Evolutionary conservation across 768 basidiomycete species (phyloP).

Genomic region (Pleurotus ostreatus): DNA sequence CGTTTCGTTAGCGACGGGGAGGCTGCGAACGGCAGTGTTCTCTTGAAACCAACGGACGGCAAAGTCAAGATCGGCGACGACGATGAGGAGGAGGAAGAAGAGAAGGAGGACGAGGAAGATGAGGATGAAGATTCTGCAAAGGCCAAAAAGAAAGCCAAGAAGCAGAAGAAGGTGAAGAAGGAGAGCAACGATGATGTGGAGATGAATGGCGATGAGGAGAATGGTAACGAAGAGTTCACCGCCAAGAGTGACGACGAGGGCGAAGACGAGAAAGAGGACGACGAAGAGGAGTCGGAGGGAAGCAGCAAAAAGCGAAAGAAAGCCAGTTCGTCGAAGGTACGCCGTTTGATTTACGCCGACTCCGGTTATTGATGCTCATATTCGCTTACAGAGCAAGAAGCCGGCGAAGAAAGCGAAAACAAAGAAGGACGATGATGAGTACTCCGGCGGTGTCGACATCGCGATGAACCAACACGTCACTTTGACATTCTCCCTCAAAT

Average conservation of each 20-base stretch:
- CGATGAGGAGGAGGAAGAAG: constrained; percentile 36
- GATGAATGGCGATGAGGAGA: constrained; percentile 37
- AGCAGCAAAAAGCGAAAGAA: constrained; percentile 13
- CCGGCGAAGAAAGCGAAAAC: constrained; percentile 39
- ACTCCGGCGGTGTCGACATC: constrained; percentile 57
- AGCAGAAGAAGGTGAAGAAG: constrained; percentile 39
- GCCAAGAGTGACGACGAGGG: constrained; percentile 32
- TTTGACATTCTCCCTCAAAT: constrained; percentile 94
- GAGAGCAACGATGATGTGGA: constrained; percentile 44
- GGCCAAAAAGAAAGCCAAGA: constrained; percentile 42
- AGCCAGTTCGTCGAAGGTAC: constrained; percentile 5
- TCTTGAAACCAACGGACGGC: constrained; percentile 72
- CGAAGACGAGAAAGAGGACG: constrained; percentile 50
- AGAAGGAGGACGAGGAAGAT: constrained; percentile 29
- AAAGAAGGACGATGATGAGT: constrained; percentile 49
- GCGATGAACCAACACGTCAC: constrained; percentile 89
- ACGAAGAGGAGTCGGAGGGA: constrained; percentile 51
- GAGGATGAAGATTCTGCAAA: constrained; percentile 34
- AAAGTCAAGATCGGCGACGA: constrained; percentile 34
- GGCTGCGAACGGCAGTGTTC: constrained; percentile 83
- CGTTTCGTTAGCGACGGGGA: constrained; percentile 93
- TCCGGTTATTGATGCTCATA: constrained; percentile 17
- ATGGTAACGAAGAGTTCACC: constrained; percentile 31
- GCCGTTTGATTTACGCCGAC: background rate
- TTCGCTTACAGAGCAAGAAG: constrained; percentile 41